Evolutionary conservation across 176 grass and related monocot species (phyloP).

Genomic region (Ananas comosus): DNA sequence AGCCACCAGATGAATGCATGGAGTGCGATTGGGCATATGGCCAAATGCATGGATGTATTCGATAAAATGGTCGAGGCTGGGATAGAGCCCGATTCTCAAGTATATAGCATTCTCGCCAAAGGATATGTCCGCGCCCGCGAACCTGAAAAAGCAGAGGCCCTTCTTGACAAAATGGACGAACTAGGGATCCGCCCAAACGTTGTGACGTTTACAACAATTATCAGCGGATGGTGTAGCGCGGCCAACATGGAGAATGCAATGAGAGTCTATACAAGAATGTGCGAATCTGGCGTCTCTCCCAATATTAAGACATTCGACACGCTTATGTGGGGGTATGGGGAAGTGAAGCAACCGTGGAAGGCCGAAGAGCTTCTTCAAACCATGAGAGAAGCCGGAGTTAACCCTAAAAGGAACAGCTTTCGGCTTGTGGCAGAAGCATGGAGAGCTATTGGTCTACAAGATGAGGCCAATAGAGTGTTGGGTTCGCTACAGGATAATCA

Average conservation of each 20-base stretch:
- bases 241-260: slow-evolving; percentile 70
- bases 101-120: slow-evolving; percentile 93
- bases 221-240: slow-evolving; percentile 81
- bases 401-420: slow-evolving; percentile 53
- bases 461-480: slow-evolving; percentile 32
- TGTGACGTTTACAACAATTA: slow-evolving; percentile 79
- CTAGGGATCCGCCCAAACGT: slow-evolving; percentile 61
- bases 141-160: slow-evolving; percentile 67
- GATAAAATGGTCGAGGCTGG: slow-evolving; percentile 64
- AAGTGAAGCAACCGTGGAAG: slow-evolving; percentile 76
- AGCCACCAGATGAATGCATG: slow-evolving; percentile 84
- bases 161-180: slow-evolving; percentile 60
- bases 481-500: slow-evolving; percentile 19
- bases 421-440: slow-evolving; percentile 61
- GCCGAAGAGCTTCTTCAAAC: slow-evolving; percentile 65
- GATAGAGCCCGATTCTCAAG: slow-evolving; percentile 77
- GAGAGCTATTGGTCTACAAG: slow-evolving; percentile 57
- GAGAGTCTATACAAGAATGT: slow-evolving; percentile 61
- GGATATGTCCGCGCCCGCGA: slow-evolving; percentile 61
- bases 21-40: slow-evolving; percentile 64
- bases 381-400: slow-evolving; percentile 48
- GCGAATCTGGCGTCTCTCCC: slow-evolving; percentile 52
- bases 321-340: slow-evolving; percentile 93
- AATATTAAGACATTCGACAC: slow-evolving; percentile 92
- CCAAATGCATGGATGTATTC: slow-evolving; percentile 63